phyloP scores from a whole-genome alignment of 495 filamentous ascomycete genomes.

The Penicillium canariense region DNA sequence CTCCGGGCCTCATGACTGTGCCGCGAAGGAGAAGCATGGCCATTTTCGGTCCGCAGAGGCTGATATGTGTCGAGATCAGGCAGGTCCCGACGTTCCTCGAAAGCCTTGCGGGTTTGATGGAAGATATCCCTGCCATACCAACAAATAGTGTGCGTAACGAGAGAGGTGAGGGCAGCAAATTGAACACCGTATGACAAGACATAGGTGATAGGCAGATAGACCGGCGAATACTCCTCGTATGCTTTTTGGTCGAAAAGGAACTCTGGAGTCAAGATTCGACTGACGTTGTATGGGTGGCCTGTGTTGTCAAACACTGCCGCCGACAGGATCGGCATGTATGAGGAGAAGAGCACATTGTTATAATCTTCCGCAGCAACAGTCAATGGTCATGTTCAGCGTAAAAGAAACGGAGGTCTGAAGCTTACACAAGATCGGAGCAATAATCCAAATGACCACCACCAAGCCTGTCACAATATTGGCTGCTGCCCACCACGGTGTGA shows the following conservation, averaged over 20 bases:
- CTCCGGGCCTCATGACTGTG: constrained; percentile 11
- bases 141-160: constrained; percentile 29
- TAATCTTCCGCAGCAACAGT: constrained; percentile 51
- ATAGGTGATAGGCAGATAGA: constrained; percentile 82
- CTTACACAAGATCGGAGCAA: constrained; percentile 64
- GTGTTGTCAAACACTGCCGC: constrained; percentile 78
- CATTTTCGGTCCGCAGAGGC: constrained; percentile 15
- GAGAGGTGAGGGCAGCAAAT: constrained; percentile 73
- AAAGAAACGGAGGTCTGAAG: not conserved
- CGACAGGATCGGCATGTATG: constrained; percentile 75
- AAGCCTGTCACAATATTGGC: constrained; percentile 81
- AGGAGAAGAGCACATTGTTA: constrained; percentile 69
- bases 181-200: constrained; percentile 78
- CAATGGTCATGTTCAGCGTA: not conserved
- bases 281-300: constrained; percentile 74
- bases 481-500: constrained; percentile 86
- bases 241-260: constrained; percentile 72
- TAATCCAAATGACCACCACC: constrained; percentile 78
- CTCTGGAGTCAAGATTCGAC: constrained; percentile 68
- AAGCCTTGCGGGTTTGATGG: constrained; percentile 29
- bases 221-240: constrained; percentile 73
- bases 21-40: not conserved
- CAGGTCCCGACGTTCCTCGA: constrained; percentile 22
- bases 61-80: constrained; percentile 25
- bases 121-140: constrained; percentile 33